phyloP scores from a whole-genome alignment of 202 grass and related monocot species.

The Cymbopogon flexuosus region DNA sequence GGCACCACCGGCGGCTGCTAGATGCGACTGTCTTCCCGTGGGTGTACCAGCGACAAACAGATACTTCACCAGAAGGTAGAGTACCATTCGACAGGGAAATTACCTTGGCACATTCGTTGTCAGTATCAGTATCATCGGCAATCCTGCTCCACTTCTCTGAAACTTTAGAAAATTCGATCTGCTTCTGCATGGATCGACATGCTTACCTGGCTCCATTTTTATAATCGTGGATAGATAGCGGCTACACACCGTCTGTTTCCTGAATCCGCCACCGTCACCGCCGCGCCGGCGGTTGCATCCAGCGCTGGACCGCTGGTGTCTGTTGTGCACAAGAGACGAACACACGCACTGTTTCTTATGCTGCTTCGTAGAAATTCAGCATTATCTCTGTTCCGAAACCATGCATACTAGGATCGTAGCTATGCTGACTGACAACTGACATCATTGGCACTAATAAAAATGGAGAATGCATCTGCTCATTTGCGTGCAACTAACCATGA shows the following conservation, averaged over 20 bases:
- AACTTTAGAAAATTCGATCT: background rate
- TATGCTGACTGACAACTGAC: background rate
- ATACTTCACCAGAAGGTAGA: background rate
- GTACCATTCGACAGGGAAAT: background rate
- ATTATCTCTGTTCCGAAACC: background rate
- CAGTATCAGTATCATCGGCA: background rate
- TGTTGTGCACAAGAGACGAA: background rate
- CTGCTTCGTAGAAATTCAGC: background rate
- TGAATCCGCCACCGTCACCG: background rate
- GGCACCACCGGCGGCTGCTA: background rate
- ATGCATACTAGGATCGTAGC: background rate
- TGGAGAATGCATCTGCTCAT: background rate
- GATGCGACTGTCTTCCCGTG: background rate
- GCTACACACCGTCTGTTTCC: background rate
- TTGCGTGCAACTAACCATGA: background rate
- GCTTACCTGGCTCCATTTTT: background rate
- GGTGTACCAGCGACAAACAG: background rate
- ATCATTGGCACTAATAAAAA: background rate
- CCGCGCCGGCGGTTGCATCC: background rate
- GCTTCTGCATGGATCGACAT: background rate
- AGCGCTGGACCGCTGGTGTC: background rate
- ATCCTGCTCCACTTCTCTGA: background rate
- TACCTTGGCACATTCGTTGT: background rate
- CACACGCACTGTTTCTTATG: background rate
- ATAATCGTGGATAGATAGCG: background rate